Evolutionary conservation across 169 alveolate species (phyloP), one percentile per base, ranked within the genome.

Genomic region (Plasmodium chabaudi): DNA sequence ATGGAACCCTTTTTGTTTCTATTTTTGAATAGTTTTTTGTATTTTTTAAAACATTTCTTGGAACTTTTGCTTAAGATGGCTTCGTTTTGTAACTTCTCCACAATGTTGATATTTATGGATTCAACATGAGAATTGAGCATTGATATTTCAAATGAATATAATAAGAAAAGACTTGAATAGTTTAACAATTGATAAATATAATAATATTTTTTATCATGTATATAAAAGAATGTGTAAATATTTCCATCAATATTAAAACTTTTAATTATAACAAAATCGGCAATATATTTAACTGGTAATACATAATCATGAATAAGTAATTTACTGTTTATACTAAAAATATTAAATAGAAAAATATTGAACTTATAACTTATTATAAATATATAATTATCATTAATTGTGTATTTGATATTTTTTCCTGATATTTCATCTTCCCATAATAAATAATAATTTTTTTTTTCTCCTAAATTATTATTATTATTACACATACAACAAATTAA

Each of bases 381-480:
- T 13, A 77, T 51, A 44, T 77, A 64, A 5, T 23, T 47, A n/a
- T 44, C 75, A 34, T 25, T 27, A 0, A 77, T 7, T 23, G 21
- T 5, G n/a, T 61, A 42, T 12, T 61, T 77, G 3, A 77, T 49
- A 59, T 46, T 47, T 47, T 65, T 49, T 13, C 88, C 88, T 7
- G 39, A 56, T 19, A 77, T 19, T 27, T 77, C 88, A 49, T 77
- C 88, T 51, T 77, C 70, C 88, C 88, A 77, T 27, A 77, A 19
- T 1, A 77, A 13, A 27, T 77, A 64, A 44, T n/a, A 74, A 10
- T 44, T 0, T n/a, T 1, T 72, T 61, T 47, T 55, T 42, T 12
- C 9, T 34, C 39, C 27, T 53, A 57, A 9, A 19, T 23, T 53
- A 17, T 61, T 17, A 60, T 13, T 42, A 21, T 19, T 9, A 19